phyloP scores from a whole-genome alignment of 2,329 filamentous ascomycete genomes.

The Scedosporium dehoogii region DNA sequence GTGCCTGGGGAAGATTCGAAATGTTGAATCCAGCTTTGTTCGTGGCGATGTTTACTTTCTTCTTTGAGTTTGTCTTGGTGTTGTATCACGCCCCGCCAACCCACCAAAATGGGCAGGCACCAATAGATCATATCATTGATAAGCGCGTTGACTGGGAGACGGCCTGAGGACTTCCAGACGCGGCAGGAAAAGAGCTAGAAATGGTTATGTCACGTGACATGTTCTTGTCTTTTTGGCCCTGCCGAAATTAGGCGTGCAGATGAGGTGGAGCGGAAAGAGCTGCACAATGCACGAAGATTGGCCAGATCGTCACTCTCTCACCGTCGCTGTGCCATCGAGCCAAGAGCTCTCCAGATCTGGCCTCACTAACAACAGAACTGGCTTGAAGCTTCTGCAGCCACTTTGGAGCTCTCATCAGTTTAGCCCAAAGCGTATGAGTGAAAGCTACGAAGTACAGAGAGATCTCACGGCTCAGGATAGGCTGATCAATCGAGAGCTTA shows the following conservation, averaged over 20 bases:
- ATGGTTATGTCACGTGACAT: background rate
- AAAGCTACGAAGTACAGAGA: too few species aligned
- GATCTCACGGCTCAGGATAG: too few species aligned
- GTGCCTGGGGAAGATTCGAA: background rate
- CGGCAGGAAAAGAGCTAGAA: background rate
- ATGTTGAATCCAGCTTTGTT: background rate
- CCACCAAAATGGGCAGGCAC: background rate
- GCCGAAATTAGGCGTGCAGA: background rate
- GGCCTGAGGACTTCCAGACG: background rate
- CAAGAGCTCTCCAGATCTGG: background rate
- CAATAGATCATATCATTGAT: background rate
- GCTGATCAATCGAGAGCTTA: too few species aligned
- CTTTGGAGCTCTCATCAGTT: background rate
- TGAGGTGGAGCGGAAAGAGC: background rate
- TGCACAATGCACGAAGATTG: background rate
- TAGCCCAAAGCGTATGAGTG: too few species aligned
- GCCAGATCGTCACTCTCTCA: background rate
- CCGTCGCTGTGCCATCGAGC: background rate
- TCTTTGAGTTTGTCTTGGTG: too few species aligned
- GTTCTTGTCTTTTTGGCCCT: background rate
- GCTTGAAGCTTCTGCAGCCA: background rate
- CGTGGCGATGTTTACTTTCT: background rate
- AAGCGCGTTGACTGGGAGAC: background rate
- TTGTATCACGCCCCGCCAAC: background rate
- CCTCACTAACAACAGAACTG: background rate